A percentile compares a stretch with the other conserved stretches of the same genome.
These are phyloP conservation scores for Arbutus unedo DNA, from an alignment of 148 eudicot species.

Conservation along the genomic window DNA sequence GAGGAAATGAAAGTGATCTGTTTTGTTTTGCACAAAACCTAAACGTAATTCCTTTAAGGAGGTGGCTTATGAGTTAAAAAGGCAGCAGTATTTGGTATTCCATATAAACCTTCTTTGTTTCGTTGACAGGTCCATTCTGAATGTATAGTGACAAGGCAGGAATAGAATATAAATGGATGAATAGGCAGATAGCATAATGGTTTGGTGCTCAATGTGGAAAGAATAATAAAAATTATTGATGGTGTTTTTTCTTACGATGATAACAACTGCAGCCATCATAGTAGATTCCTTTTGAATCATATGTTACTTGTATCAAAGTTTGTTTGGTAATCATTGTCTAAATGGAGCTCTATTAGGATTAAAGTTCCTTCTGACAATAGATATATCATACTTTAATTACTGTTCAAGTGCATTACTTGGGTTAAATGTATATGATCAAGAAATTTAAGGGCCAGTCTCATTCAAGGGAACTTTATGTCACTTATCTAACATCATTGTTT, in stretches of 20 bases:
- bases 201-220: neutral
- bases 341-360: neutral
- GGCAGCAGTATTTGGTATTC: neutral
- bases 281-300: conserved; percentile 8
- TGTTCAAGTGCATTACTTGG: conserved; percentile 6
- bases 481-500: conserved; percentile 25
- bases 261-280: conserved; percentile 6
- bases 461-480: conserved; percentile 37
- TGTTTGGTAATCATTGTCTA: conserved; percentile 3
- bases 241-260: neutral
- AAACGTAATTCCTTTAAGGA: neutral
- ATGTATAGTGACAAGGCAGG: neutral
- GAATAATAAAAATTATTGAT: neutral
- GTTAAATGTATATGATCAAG: conserved; percentile 19
- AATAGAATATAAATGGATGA: conserved; percentile 1
- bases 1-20: neutral
- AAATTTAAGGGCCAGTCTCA: conserved; percentile 19
- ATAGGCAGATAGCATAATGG: neutral
- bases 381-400: conserved; percentile 10
- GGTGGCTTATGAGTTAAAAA: neutral
- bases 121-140: neutral
- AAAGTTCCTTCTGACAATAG: conserved; percentile 5
- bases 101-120: neutral
- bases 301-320: conserved; percentile 3
- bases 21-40: neutral